A percentile compares a stretch with the other conserved stretches of the same genome.
These are phyloP conservation scores for Clausena lansium DNA, from an alignment of 345 rosid species.

Conservation along the genomic window DNA sequence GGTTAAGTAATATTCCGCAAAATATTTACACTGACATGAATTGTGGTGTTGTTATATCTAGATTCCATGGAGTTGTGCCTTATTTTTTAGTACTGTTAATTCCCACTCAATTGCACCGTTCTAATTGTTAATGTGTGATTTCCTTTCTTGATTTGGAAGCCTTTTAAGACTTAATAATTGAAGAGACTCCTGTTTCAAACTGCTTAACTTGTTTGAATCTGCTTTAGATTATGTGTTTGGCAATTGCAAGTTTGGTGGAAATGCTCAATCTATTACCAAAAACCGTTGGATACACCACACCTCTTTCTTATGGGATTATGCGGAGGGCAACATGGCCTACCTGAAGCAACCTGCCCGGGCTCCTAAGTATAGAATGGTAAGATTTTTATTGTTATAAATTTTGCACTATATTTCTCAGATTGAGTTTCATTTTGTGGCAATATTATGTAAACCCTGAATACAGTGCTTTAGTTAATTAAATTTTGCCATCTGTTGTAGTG, in stretches of 20 bases:
- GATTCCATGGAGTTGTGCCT: background rate
- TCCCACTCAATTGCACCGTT: background rate
- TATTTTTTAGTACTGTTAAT: background rate
- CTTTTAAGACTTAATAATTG: background rate
- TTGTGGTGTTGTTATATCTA: background rate
- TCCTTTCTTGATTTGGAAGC: constrained; percentile 1
- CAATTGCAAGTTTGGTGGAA: constrained; percentile 78
- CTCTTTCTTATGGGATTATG: constrained; percentile 80
- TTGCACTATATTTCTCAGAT: background rate
- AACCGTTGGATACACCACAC: constrained; percentile 86
- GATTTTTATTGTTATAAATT: background rate
- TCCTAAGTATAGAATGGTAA: constrained; percentile 67
- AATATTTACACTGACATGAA: background rate
- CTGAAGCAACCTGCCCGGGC: constrained; percentile 63
- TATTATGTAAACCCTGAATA: background rate
- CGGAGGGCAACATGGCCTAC: constrained; percentile 67
- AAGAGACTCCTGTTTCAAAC: background rate
- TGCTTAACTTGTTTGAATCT: background rate
- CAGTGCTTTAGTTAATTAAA: background rate
- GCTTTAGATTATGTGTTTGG: constrained; percentile 79
- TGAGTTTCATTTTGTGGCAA: background rate
- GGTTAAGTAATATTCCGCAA: background rate
- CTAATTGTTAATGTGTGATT: background rate
- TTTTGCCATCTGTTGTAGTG: background rate
- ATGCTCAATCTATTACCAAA: constrained; percentile 80